Conservation (phyloP, 768 basidiomycete species). For the Polyporus arcularius region DNA sequence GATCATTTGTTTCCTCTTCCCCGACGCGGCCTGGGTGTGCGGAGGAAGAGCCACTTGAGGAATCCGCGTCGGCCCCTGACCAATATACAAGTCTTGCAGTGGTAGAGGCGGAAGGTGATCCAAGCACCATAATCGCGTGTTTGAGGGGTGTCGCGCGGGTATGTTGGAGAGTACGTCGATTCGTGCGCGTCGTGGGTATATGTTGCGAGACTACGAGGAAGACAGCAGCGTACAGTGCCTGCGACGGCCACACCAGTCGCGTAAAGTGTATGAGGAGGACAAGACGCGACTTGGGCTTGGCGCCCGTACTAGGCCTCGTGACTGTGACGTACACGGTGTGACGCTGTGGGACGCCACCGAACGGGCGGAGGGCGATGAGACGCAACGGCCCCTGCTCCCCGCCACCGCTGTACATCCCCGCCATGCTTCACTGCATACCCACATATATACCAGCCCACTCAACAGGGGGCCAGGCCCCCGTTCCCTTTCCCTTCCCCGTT, state of each 20-base stretch:
- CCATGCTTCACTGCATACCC: no score
- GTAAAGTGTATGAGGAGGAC: not conserved
- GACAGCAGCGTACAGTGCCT: not conserved
- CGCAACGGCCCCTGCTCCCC: not conserved
- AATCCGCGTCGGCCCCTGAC: conserved; percentile 1
- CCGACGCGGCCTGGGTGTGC: no score
- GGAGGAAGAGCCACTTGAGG: not conserved
- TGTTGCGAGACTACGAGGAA: no score
- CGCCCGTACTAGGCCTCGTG: not conserved
- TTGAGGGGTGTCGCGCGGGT: not conserved
- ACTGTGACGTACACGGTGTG: not conserved
- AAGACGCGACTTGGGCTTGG: not conserved
- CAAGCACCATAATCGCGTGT: conserved; percentile 7
- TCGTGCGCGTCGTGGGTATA: no score
- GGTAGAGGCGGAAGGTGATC: conserved; percentile 14
- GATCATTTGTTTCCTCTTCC: not conserved
- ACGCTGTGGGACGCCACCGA: not conserved
- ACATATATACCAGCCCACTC: no score
- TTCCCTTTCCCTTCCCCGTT: not conserved
- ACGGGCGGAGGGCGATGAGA: no score
- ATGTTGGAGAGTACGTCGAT: no score
- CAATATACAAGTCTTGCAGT: conserved; percentile 11
- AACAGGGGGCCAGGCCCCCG: not conserved
- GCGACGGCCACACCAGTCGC: no score
- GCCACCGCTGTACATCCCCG: not conserved